phyloP scores from a whole-genome alignment of 2,329 filamentous ascomycete species.

The Madurella fahalii region DNA sequence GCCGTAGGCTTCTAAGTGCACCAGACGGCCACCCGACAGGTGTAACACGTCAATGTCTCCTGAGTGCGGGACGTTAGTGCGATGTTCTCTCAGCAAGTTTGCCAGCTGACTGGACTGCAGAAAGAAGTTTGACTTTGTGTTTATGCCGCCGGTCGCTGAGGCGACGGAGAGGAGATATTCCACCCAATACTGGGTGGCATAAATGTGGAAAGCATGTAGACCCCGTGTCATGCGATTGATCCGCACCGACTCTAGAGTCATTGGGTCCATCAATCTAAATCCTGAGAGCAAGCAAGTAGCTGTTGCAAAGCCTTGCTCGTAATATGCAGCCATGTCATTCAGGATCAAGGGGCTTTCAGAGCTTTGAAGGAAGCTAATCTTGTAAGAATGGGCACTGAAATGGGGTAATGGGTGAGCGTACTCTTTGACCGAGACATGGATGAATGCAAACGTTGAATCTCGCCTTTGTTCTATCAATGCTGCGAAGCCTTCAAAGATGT shows the following conservation, averaged over 20 bases:
- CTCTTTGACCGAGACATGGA: conserved; percentile 26
- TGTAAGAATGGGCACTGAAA: not conserved
- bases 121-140: not conserved
- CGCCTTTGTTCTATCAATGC: conserved; percentile 19
- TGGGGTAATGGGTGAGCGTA: conserved; percentile 3
- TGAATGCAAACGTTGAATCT: conserved; percentile 21
- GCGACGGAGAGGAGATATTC: conserved; percentile 26
- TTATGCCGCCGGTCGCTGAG: not conserved
- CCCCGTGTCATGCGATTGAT: conserved; percentile 26
- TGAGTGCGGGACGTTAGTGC: too few species aligned
- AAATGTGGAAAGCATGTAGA: conserved; percentile 30
- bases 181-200: conserved; percentile 30
- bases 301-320: conserved; percentile 25
- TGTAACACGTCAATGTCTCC: too few species aligned
- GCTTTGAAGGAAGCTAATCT: conserved; percentile 19
- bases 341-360: conserved; percentile 8
- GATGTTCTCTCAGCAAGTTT: not conserved
- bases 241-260: not conserved
- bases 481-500: conserved; percentile 16
- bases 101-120: not conserved
- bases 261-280: conserved; percentile 15
- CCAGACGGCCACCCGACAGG: too few species aligned
- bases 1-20: too few species aligned
- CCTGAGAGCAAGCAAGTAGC: conserved; percentile 27
- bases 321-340: conserved; percentile 2